phyloP scores from a whole-genome alignment of 208 protist species.

The Trypanosoma rangeli region DNA sequence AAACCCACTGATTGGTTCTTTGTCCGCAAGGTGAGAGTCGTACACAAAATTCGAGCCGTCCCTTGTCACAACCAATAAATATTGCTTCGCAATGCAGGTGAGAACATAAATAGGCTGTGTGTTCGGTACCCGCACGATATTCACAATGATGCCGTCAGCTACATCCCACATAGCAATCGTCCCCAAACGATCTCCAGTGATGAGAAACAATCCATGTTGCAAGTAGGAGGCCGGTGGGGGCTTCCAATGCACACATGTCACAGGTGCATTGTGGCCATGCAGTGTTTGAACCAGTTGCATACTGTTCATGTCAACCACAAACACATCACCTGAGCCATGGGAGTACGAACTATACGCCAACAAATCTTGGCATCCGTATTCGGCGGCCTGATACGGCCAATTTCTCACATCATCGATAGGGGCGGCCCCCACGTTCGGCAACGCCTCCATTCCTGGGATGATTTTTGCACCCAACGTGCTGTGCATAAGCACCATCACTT shows the following conservation, averaged over 20 bases:
- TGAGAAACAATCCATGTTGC: constrained; percentile 66
- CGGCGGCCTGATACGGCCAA: constrained; percentile 49
- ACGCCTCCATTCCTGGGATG: constrained; percentile 19
- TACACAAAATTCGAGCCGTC: constrained; percentile 62
- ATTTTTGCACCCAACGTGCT: constrained; percentile 22
- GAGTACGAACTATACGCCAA: constrained; percentile 59
- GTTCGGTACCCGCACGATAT: constrained; percentile 47
- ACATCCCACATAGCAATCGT: constrained; percentile 79
- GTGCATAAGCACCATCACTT: constrained; percentile 9
- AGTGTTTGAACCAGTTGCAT: constrained; percentile 78
- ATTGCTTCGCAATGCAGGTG: constrained; percentile 44
- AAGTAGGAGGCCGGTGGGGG: constrained; percentile 51
- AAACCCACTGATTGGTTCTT: constrained; percentile 24
- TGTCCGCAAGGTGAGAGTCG: constrained; percentile 56
- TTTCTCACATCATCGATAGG: constrained; percentile 26
- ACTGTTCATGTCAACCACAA: constrained; percentile 79
- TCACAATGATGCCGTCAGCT: constrained; percentile 55
- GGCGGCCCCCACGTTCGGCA: not conserved
- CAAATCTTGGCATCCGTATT: constrained; percentile 69
- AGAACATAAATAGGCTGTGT: constrained; percentile 41
- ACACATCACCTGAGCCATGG: constrained; percentile 45
- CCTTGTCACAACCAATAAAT: constrained; percentile 60
- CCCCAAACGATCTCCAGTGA: constrained; percentile 54
- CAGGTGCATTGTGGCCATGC: constrained; percentile 42
- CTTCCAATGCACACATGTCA: constrained; percentile 74